Percentiles rank a stretch among this genome's conserved stretches.
Evolutionary conservation across 2,329 filamentous ascomycete genomes (phyloP).

Genomic region (Rutstroemia sp.): DNA sequence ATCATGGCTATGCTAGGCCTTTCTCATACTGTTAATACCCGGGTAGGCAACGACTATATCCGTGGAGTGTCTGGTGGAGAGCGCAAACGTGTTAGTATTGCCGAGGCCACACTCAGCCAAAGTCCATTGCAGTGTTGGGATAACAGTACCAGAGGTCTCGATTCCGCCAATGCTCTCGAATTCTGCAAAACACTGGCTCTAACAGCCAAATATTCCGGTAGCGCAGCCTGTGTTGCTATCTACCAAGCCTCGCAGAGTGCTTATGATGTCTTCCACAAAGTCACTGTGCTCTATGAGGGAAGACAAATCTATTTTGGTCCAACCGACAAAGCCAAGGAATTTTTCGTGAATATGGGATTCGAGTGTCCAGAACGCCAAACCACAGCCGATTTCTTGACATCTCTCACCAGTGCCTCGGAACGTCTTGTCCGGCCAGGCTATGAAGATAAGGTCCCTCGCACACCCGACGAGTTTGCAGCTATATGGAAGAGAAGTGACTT

Average conservation of each 20-base stretch:
- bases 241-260: slow-evolving; percentile 67
- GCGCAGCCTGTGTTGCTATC: slow-evolving; percentile 58
- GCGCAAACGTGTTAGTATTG: slow-evolving; percentile 74
- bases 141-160: slow-evolving; percentile 56
- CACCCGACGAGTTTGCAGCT: slow-evolving; percentile 58
- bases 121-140: slow-evolving; percentile 38
- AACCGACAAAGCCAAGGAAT: slow-evolving; percentile 53
- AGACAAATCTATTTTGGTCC: slow-evolving; percentile 66
- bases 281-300: slow-evolving; percentile 57
- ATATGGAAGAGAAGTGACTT: slow-evolving; percentile 39
- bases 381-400: slow-evolving; percentile 63
- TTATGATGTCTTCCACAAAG: slow-evolving; percentile 62
- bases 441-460: slow-evolving; percentile 52
- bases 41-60: slow-evolving; percentile 68
- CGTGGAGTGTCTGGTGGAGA: slow-evolving; percentile 64
- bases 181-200: slow-evolving; percentile 63
- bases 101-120: slow-evolving; percentile 57
- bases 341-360: slow-evolving; percentile 64
- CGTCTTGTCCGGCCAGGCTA: slow-evolving; percentile 46
- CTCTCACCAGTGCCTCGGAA: slow-evolving; percentile 57
- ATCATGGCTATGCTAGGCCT: slow-evolving; percentile 64
- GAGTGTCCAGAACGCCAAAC: slow-evolving; percentile 52
- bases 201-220: slow-evolving; percentile 56
- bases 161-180: slow-evolving; percentile 63
- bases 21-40: slow-evolving; percentile 63